phyloP scores from a whole-genome alignment of 768 basidiomycete species.

The Roridomyces roridus region DNA sequence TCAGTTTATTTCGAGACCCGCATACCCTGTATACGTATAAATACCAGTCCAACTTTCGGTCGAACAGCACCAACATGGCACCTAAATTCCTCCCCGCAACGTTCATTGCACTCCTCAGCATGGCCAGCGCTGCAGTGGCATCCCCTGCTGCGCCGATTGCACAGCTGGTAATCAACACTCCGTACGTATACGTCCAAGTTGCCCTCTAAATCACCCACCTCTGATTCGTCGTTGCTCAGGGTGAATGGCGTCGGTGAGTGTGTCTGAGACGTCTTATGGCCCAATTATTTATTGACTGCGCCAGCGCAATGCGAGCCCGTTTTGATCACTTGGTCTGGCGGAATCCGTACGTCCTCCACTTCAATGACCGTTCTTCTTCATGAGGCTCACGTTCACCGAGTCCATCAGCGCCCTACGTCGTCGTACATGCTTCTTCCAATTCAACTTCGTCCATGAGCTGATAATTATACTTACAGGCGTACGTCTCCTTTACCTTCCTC shows the following conservation, averaged over 20 bases:
- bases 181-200: constrained; percentile 2
- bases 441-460: not conserved
- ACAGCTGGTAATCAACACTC: constrained; percentile 9
- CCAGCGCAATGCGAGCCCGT: constrained; percentile 10
- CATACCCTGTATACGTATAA: no score
- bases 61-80: no score
- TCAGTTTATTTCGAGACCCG: no score
- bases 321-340: not conserved
- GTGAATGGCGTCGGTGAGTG: constrained; percentile 1
- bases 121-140: constrained; percentile 1
- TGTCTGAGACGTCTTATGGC: no score
- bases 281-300: no score
- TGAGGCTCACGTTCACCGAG: no score
- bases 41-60: no score
- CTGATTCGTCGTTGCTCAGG: not conserved
- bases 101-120: no score
- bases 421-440: not conserved
- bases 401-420: constrained; percentile 3
- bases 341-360: constrained; percentile 1
- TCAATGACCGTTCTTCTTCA: not conserved
- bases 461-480: no score
- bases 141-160: no score
- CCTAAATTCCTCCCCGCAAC: no score
- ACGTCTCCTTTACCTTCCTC: not conserved
- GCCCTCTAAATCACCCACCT: no score